Base-by-base conservation (phyloP, 331 rosid genomes). In the Quercus phellos region DNA sequence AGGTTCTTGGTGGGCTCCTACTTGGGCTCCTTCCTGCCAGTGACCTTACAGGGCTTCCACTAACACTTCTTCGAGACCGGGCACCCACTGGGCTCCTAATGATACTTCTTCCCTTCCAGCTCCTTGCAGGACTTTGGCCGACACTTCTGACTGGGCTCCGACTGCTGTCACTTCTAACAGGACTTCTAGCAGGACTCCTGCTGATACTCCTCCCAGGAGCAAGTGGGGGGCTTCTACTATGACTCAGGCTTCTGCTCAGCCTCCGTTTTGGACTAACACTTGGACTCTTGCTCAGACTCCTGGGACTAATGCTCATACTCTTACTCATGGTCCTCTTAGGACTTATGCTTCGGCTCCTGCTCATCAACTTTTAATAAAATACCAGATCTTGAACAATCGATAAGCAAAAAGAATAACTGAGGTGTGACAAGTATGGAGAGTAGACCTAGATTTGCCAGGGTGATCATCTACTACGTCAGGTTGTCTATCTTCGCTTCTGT, bases 321-420 rank as follows among this genome's bases (percentile, higher is more conserved):
- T 91, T 93, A 84, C 92, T 89, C 85, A 80, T 26, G 80, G 90
- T 30, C 89, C 89, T 90, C 85, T 87, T 91, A 77, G 98, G 98
- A 88, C 92, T 91, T 79, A 70, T 53, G 89, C 97, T 91, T 78
- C 88, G 93, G 70, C 92, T 91, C 98, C 98, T 93, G 98, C 92
- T 84, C 89, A 93, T 87, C 88, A 91, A 89, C 90, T 83, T 86
- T 82, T 58, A 93, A 83, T 91, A 88, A 90, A 87, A 83, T 87
- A 84, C 90, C 91, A 64, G 78, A 84, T 88, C 90, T 87, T 85
- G 86, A 88, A 87, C 88, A 90, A 87, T 85, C 78, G 81, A 81
- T 85, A 89, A 86, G 91, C 85, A 90, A 77, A 89, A 87, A 89
- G 86, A 87, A 89, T 74, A 90, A 88, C 85, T 78, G 88, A 83